Conservation (phyloP, 768 basidiomycete species). For the Artomyces pyxidatus region DNA sequence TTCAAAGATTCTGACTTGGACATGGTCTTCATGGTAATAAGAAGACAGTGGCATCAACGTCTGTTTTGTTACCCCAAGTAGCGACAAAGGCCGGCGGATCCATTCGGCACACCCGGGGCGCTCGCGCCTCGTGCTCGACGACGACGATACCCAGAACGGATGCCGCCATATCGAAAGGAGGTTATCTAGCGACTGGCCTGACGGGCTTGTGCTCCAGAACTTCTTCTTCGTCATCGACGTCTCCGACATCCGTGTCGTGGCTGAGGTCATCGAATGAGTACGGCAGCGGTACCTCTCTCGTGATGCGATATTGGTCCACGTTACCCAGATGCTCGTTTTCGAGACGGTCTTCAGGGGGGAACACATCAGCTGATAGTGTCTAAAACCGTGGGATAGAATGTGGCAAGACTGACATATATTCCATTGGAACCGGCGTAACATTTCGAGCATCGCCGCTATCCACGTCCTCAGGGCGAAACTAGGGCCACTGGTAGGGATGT, state of each 20-base stretch:
- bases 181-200: background rate
- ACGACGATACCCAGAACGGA: no score
- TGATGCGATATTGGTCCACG: conserved; percentile 86
- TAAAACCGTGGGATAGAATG: conserved; percentile 2
- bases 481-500: conserved; percentile 48
- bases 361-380: background rate
- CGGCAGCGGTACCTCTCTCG: conserved; percentile 77
- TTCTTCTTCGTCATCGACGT: conserved; percentile 26
- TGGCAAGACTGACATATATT: conserved; percentile 64
- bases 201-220: background rate
- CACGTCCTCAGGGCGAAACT: conserved; percentile 52
- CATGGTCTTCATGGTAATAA: no score
- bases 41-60: no score
- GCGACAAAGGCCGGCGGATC: no score
- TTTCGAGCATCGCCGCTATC: conserved; percentile 63
- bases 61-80: no score
- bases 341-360: conserved; percentile 46
- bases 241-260: conserved; percentile 40
- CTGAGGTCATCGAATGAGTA: conserved; percentile 46
- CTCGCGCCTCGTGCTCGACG: no score
- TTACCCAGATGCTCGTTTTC: conserved; percentile 94
- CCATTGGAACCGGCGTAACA: conserved; percentile 81
- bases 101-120: no score
- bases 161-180: background rate
- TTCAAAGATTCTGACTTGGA: no score